Conservation (phyloP, 805 yeast genomes). For the Candida vartiovaarae region DNA sequence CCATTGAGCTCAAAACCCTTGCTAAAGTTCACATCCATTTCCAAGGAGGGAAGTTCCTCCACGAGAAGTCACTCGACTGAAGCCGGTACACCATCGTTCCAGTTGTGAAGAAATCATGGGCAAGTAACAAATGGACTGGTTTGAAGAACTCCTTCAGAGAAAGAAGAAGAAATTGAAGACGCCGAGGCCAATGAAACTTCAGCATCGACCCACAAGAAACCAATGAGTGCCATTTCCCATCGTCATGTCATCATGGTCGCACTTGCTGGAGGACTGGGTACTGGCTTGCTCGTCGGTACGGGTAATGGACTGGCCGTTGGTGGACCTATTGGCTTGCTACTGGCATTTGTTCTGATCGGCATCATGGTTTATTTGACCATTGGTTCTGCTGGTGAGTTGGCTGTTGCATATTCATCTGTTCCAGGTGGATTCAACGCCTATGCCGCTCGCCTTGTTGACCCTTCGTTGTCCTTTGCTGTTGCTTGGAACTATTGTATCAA, state of each 20-base stretch:
- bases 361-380: constrained; percentile 52
- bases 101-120: neutral
- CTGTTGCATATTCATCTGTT: constrained; percentile 49
- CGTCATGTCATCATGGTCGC: constrained; percentile 44
- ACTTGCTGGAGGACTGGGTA: constrained; percentile 73
- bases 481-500: constrained; percentile 59
- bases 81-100: neutral
- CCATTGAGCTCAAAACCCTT: neutral
- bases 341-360: constrained; percentile 54
- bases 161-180: constrained; percentile 29
- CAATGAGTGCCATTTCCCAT: constrained; percentile 7
- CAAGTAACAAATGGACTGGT: constrained; percentile 13
- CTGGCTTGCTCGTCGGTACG: constrained; percentile 57
- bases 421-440: constrained; percentile 61
- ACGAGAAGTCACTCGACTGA: neutral
- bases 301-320: constrained; percentile 40
- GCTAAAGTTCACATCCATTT: neutral
- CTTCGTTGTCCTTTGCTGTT: constrained; percentile 50
- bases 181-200: constrained; percentile 9
- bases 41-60: neutral
- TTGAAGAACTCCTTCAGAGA: constrained; percentile 25
- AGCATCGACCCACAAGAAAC: constrained; percentile 20
- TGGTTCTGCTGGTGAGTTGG: constrained; percentile 61
- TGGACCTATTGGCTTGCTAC: constrained; percentile 43
- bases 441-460: constrained; percentile 48